Base-by-base conservation (phyloP, 352 stramenopile genomes). In the Globisporangium perplexum region DNA sequence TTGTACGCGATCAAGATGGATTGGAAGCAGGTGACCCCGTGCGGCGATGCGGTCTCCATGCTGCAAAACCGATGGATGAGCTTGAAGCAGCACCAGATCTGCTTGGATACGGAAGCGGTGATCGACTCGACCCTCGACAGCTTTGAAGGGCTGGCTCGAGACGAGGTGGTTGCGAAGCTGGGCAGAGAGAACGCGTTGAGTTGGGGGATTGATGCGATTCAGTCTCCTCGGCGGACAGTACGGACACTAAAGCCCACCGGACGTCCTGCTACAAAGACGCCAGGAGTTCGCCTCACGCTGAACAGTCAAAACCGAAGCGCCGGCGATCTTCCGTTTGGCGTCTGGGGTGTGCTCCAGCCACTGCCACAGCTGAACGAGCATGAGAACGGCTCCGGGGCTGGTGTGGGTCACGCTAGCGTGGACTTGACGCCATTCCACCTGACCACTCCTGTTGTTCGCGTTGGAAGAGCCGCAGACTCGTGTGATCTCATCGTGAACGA, bases 401-500 rank as follows among this genome's bases (percentile, higher is more conserved):
- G 56, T 17, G 33, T 12, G 14, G 5, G 33, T 5, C 59, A 65
- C 26, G 26, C 57, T 18, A 39, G 51, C 12, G 62, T 90, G 15
- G 71, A 83, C 56, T 73, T 72, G 35, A 63, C 58, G 0, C 77
- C 83, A 20, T 95, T 89, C 52, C 75, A 82, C 28, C 59, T 93
- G 3, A 88, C 77, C 3, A 72, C 77, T 5, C 69, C 81, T 6
- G 78, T 95, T 20, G 66, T 93, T 46, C 73, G 83, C 1, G 83
- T 95, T 24, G 85, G 85, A 12, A 79, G 85, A 7, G 80, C 83
- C 15, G 77, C 77, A 3, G 85, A 93, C 59, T 90, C 83, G 47
- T 93, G 85, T 47, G 85, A 95, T 63, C 76, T 95, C 22, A 83
- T 95, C 51, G 77, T 95, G 15, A 95, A 92, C 28, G 85, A 95